These are phyloP conservation scores for Penicillium paradoxum DNA, from an alignment of 495 filamentous ascomycete genomes.

Conservation along the genomic window DNA sequence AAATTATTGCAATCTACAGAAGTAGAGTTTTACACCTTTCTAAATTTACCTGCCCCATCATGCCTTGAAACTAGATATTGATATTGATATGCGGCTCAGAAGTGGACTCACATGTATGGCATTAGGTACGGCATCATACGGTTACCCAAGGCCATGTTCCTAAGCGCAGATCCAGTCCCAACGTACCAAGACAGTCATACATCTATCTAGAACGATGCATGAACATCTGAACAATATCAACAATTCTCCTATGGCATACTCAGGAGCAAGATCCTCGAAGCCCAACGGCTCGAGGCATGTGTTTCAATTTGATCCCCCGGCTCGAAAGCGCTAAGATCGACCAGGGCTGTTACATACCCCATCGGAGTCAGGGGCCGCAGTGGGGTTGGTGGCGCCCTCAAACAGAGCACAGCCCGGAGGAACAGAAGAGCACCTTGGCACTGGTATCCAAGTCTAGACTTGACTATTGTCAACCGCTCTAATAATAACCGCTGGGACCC, in stretches of 20 bases:
- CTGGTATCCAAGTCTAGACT: background rate
- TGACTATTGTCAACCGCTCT: background rate
- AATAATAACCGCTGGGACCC: background rate
- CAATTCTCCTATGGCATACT: background rate
- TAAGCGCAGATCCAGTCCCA: background rate
- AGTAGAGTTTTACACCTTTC: background rate
- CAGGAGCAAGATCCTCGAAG: background rate
- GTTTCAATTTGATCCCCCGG: too few species aligned
- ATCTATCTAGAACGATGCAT: background rate
- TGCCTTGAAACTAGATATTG: too few species aligned
- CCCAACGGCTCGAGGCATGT: too few species aligned
- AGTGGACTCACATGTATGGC: background rate
- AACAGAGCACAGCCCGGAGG: background rate
- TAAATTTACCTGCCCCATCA: background rate
- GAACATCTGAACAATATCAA: background rate
- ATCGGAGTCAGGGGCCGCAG: constrained; percentile 1
- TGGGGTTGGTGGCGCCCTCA: constrained; percentile 1
- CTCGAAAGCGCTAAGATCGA: background rate
- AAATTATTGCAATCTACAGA: background rate
- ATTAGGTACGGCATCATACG: too few species aligned
- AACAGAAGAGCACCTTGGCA: background rate
- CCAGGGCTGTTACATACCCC: background rate
- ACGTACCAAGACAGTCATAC: background rate
- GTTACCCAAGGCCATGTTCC: background rate
- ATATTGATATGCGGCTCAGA: background rate